Conservation (phyloP, 257 asterid species). For the Fraxinus excelsior region DNA sequence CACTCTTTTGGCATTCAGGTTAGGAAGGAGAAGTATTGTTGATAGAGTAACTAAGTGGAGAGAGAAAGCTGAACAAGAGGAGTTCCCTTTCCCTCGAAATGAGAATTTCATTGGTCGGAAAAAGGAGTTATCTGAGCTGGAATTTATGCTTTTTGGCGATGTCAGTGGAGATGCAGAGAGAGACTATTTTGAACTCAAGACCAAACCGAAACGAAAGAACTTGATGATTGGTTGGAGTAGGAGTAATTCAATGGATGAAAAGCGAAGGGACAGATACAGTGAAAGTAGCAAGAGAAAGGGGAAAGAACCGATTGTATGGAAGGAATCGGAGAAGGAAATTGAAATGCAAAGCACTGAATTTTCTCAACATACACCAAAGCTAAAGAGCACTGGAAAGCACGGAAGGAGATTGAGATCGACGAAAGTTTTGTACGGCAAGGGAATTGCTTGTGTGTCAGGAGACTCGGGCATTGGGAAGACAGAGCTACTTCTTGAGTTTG, state of each 20-base stretch:
- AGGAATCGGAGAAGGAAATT: conserved; percentile 81
- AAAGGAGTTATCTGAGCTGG: conserved; percentile 74
- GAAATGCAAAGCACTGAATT: conserved; percentile 65
- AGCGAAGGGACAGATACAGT: conserved; percentile 40
- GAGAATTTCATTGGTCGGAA: conserved; percentile 83
- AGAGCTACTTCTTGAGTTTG: conserved; percentile 77
- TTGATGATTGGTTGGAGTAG: conserved; percentile 77
- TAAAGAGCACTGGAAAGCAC: conserved; percentile 43
- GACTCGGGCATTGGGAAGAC: conserved; percentile 89
- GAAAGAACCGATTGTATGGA: conserved; percentile 78
- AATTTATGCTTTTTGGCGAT: conserved; percentile 84
- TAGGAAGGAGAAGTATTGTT: conserved; percentile 90
- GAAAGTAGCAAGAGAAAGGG: conserved; percentile 62
- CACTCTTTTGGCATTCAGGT: conserved; percentile 81
- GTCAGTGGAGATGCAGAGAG: conserved; percentile 67
- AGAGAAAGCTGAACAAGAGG: conserved; percentile 78
- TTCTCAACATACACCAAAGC: conserved; percentile 38
- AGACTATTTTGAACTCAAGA: conserved; percentile 77
- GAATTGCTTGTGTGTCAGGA: conserved; percentile 82
- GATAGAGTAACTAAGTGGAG: conserved; percentile 80
- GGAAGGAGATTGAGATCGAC: conserved; percentile 57
- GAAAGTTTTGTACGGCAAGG: conserved; percentile 74
- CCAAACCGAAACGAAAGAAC: conserved; percentile 67
- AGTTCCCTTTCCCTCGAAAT: conserved; percentile 74
- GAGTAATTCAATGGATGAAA: conserved; percentile 64